A percentile compares a stretch with the other conserved stretches of the same genome.
These are phyloP conservation scores for Venturia pyrina DNA, from an alignment of 2,329 filamentous ascomycete species.

Conservation along the genomic window DNA sequence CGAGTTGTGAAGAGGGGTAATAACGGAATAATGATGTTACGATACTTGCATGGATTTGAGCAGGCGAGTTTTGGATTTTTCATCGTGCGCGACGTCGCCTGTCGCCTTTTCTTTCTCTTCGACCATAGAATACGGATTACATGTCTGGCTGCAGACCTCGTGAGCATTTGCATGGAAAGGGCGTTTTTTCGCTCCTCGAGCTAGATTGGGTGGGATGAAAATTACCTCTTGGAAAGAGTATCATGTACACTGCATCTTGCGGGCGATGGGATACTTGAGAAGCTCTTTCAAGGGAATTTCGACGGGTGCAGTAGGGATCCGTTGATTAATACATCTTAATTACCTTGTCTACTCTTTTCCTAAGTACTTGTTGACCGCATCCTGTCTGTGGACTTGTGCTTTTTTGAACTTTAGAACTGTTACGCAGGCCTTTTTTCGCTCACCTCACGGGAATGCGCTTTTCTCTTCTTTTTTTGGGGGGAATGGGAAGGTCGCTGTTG, in stretches of 20 bases:
- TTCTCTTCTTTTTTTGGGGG: too few relatives aligned
- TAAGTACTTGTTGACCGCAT: too few relatives aligned
- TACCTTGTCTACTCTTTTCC: neutral
- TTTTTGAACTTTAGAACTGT: too few relatives aligned
- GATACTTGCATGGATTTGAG: neutral
- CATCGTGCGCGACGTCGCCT: neutral
- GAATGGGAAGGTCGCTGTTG: too few relatives aligned
- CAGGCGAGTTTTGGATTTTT: neutral
- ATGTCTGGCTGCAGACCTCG: neutral
- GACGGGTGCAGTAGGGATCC: neutral
- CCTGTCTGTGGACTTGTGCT: too few relatives aligned
- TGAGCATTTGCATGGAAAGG: neutral
- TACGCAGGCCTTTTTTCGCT: too few relatives aligned
- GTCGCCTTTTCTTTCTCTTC: neutral
- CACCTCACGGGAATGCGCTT: too few relatives aligned
- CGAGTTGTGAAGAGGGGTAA: neutral
- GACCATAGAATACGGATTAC: neutral
- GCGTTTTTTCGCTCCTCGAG: neutral
- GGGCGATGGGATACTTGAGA: neutral
- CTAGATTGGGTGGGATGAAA: neutral
- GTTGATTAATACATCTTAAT: neutral
- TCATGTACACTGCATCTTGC: constrained; percentile 3
- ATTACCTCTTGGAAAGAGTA: neutral
- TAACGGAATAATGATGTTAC: neutral
- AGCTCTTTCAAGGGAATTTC: neutral